Percentiles rank a stretch among this genome's conserved stretches.
Evolutionary conservation across 306 rosid genomes (phyloP).

Genomic region (Inga laurina): DNA sequence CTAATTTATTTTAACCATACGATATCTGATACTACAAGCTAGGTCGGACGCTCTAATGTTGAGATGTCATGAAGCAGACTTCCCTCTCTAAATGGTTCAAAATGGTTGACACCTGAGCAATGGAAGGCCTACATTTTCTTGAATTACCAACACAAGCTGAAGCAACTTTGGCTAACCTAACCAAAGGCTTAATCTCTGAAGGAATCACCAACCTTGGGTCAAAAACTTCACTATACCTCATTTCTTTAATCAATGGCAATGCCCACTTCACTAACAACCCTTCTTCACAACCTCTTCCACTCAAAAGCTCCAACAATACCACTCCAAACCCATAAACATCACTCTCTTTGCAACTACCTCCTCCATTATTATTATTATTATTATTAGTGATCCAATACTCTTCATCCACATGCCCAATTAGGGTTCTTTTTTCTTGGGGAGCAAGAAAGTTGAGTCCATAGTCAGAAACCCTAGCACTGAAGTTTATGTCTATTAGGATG

Average conservation of each 20-base stretch:
- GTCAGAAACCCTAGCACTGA: slow-evolving; percentile 58
- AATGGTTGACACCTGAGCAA: slow-evolving; percentile 73
- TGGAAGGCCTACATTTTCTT: slow-evolving; percentile 73
- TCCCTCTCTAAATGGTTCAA: slow-evolving; percentile 62
- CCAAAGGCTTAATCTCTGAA: slow-evolving; percentile 44
- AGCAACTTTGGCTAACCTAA: slow-evolving; percentile 86
- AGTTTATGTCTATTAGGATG: slow-evolving; percentile 57
- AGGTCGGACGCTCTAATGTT: neutral
- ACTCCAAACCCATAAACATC: slow-evolving; percentile 89
- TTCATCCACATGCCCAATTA: slow-evolving; percentile 66
- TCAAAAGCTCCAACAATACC: slow-evolving; percentile 72
- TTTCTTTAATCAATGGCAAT: slow-evolving; percentile 75
- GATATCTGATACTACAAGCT: neutral
- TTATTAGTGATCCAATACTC: slow-evolving; percentile 57
- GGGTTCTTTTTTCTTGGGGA: slow-evolving; percentile 47
- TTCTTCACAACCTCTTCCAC: slow-evolving; percentile 73
- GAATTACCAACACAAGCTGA: slow-evolving; percentile 78
- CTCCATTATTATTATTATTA: slow-evolving; percentile 37
- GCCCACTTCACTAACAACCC: slow-evolving; percentile 78
- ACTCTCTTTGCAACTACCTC: slow-evolving; percentile 67
- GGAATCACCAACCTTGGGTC: slow-evolving; percentile 65
- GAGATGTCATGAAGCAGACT: slow-evolving; percentile 28
- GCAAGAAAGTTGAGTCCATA: slow-evolving; percentile 72
- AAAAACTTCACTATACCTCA: slow-evolving; percentile 55
- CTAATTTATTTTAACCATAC: neutral